Evolutionary conservation across 768 basidiomycete species (phyloP), one percentile per base, ranked within the genome.

Genomic region (Auricularia auricula-judae): DNA sequence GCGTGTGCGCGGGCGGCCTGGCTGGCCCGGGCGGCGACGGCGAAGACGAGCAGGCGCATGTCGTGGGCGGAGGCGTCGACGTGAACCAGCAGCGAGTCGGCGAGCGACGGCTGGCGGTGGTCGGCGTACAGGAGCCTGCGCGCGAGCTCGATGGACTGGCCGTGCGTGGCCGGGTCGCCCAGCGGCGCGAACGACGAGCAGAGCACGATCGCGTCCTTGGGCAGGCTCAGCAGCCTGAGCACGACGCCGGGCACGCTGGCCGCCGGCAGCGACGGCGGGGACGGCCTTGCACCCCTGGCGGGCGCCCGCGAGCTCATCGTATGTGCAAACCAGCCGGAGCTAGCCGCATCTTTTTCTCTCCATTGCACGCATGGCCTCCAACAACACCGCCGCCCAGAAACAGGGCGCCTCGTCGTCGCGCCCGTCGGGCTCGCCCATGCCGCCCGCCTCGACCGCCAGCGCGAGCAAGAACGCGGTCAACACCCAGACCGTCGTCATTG

Each of bases 401-500:
- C 47, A 16, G 18, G 47, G 47, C 47, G 47, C 47, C 11, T 51
- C 47, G 18, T 51, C 47, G 47, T 51, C 47, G 47, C 47, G 47
- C 18, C 47, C 47, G 18, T 51, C 47, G 47, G 47, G 11, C 11
- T 51, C 47, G 18, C 47, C 47, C 14, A 51, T 51, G 47, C 47
- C 47, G 18, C 47, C 47, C 18, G 21, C 47, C 11, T 51, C 47
- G 47, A 21, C 18, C 47, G 18, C 47, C 10, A 51, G 47, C 47
- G 18, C 47, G 18, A 51, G 21, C 47, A 51, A 51, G 47, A 51
- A 51, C 47, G 47, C 47, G 47, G 47, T 51, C 47, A 51, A 51
- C 47, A 11, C 47, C 47, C 47, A 51, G 51, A 65, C 64, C n/a
- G 60, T 61, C 75, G 75, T 91, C 47, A 82, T 93, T 68, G 89